These are phyloP conservation scores for Talaromyces wortmannii DNA, from an alignment of 495 filamentous ascomycete genomes.

Conservation along the genomic window DNA sequence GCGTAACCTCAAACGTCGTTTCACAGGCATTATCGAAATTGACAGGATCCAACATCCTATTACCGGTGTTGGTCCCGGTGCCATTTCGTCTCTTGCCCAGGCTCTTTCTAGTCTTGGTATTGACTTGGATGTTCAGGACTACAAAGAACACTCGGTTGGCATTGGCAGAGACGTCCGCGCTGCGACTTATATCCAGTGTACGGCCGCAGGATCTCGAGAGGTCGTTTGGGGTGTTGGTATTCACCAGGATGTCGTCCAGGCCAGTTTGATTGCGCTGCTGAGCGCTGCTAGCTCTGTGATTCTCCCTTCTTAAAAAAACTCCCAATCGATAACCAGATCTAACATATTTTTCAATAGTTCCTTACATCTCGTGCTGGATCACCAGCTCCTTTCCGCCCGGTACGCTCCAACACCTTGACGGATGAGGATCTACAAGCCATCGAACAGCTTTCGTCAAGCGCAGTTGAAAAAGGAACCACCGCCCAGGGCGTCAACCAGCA, in stretches of 20 bases:
- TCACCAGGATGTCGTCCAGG: slow-evolving; percentile 90
- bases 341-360: slow-evolving; percentile 22
- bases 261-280: slow-evolving; percentile 81
- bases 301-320: background rate
- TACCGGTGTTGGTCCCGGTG: slow-evolving; percentile 78
- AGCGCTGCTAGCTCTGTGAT: slow-evolving; percentile 79
- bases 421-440: slow-evolving; percentile 38
- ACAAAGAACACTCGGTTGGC: slow-evolving; percentile 94
- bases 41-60: slow-evolving; percentile 75
- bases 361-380: slow-evolving; percentile 38
- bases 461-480: background rate
- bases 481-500: slow-evolving; percentile 6
- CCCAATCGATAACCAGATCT: slow-evolving; percentile 4
- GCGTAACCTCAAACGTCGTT: slow-evolving; percentile 71
- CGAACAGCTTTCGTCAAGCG: slow-evolving; percentile 21
- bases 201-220: slow-evolving; percentile 56
- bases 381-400: slow-evolving; percentile 41
- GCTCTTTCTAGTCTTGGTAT: slow-evolving; percentile 78
- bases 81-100: slow-evolving; percentile 80
- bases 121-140: slow-evolving; percentile 86
- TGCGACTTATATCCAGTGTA: slow-evolving; percentile 90
- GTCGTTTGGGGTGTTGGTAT: slow-evolving; percentile 95
- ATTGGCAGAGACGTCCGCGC: slow-evolving; percentile 75
- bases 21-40: slow-evolving; percentile 81
- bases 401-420: slow-evolving; percentile 38